Conservation (phyloP, 2,329 filamentous ascomycete species). For the Cryphonectria naterciae region DNA sequence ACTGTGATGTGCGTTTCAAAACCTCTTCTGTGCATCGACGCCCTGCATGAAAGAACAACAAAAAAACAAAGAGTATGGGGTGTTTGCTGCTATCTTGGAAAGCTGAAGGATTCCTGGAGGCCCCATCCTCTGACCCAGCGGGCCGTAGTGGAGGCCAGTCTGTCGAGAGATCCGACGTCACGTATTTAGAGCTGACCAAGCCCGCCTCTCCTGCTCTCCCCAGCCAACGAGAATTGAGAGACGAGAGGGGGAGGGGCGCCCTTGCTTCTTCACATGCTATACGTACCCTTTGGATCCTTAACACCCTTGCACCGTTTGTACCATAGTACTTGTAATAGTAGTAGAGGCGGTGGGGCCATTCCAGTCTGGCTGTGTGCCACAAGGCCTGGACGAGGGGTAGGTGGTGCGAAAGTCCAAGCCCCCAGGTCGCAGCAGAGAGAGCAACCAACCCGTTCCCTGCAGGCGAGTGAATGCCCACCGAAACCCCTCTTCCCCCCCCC, state of each 20-base stretch:
- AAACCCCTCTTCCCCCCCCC: background rate
- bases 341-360: background rate
- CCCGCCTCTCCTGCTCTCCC: slow-evolving; percentile 9
- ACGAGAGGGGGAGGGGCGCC: background rate
- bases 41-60: background rate
- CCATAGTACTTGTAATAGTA: background rate
- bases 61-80: background rate
- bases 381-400: background rate
- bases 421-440: background rate
- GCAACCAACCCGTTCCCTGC: background rate
- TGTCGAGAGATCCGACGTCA: slow-evolving; percentile 11
- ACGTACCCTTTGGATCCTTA: background rate
- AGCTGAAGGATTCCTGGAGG: background rate
- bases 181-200: slow-evolving; percentile 27
- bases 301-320: background rate
- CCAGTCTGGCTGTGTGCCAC: background rate
- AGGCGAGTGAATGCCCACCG: background rate
- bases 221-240: background rate
- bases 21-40: background rate
- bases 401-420: background rate
- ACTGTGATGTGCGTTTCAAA: background rate
- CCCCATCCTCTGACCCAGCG: slow-evolving; percentile 7
- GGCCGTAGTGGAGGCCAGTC: slow-evolving; percentile 1
- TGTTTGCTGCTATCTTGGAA: slow-evolving; percentile 11
- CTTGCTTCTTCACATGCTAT: slow-evolving; percentile 3